Conservation (phyloP, 1,284 basidiomycete genomes). For the Apiotrichum mycotoxinovorans region DNA sequence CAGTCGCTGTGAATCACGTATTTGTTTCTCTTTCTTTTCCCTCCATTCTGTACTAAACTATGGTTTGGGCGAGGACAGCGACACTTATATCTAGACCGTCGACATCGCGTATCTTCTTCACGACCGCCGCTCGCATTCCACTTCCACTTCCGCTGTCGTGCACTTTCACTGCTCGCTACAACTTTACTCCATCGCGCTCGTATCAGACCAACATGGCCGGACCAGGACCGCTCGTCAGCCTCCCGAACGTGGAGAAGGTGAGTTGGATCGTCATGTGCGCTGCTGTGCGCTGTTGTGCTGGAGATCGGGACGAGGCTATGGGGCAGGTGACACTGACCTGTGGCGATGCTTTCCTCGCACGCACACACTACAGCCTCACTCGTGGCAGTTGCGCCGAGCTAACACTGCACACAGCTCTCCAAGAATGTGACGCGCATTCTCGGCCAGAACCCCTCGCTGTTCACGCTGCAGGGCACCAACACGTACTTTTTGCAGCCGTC, state of each 20-base stretch:
- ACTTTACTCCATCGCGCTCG: background rate
- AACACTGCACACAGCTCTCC: constrained; percentile 45
- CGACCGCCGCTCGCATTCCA: no score
- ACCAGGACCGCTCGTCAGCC: constrained; percentile 23
- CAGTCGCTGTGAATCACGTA: no score
- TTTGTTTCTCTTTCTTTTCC: no score
- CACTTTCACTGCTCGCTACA: background rate
- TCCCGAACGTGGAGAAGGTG: constrained; percentile 38
- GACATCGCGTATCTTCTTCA: no score
- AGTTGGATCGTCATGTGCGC: background rate
- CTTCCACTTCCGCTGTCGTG: background rate
- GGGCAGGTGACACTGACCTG: background rate
- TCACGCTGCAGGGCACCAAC: constrained; percentile 93
- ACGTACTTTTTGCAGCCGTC: constrained; percentile 69
- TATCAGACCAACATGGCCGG: constrained; percentile 12
- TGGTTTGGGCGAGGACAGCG: no score
- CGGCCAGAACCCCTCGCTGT: constrained; percentile 80
- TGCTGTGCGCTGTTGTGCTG: no score
- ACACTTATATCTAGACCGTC: no score
- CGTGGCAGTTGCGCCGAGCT: no score
- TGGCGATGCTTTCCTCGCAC: background rate
- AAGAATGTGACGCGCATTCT: constrained; percentile 52
- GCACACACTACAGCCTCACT: no score
- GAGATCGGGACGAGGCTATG: no score
- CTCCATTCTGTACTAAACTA: no score